A percentile compares a stretch with the other conserved stretches of the same genome.
phyloP scores from a whole-genome alignment of 2,329 filamentous ascomycete species.

The Epichloe elymi region DNA sequence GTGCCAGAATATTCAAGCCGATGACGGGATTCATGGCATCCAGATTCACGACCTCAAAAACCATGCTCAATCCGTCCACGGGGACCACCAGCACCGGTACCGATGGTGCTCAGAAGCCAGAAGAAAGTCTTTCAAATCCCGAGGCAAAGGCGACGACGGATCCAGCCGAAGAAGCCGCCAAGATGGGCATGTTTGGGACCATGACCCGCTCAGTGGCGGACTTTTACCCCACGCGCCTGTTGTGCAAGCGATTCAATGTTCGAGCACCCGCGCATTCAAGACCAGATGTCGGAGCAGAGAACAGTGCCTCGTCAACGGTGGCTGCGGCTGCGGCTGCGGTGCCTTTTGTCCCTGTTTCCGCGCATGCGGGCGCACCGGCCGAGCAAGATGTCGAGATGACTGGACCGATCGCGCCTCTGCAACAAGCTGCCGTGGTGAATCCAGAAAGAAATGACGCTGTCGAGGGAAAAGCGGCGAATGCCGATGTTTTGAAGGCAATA shows the following conservation, averaged over 20 bases:
- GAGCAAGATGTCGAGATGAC: neutral
- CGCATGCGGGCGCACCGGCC: neutral
- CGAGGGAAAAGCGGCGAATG: slow-evolving; percentile 59
- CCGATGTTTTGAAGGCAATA: slow-evolving; percentile 79
- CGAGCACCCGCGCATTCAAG: slow-evolving; percentile 57
- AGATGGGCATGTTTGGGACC: slow-evolving; percentile 80
- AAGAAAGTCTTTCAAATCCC: slow-evolving; percentile 18
- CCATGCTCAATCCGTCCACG: slow-evolving; percentile 19
- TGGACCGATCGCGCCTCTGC: neutral
- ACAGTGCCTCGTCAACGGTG: neutral
- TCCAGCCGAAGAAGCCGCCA: slow-evolving; percentile 75
- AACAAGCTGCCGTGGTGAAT: slow-evolving; percentile 36
- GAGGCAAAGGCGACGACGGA: slow-evolving; percentile 33
- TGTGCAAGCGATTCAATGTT: slow-evolving; percentile 96
- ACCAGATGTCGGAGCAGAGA: slow-evolving; percentile 29
- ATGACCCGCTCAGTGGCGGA: slow-evolving; percentile 62
- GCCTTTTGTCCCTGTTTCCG: neutral
- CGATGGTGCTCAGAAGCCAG: slow-evolving; percentile 7
- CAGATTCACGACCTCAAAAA: slow-evolving; percentile 67
- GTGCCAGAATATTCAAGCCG: slow-evolving; percentile 68
- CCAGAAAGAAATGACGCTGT: slow-evolving; percentile 55
- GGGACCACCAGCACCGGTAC: slow-evolving; percentile 4
- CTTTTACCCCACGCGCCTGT: slow-evolving; percentile 68
- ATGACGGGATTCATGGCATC: slow-evolving; percentile 88
- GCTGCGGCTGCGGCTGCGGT: neutral